Evolutionary conservation across 148 eudicot species (phyloP).

Genomic region (Silene latifolia): DNA sequence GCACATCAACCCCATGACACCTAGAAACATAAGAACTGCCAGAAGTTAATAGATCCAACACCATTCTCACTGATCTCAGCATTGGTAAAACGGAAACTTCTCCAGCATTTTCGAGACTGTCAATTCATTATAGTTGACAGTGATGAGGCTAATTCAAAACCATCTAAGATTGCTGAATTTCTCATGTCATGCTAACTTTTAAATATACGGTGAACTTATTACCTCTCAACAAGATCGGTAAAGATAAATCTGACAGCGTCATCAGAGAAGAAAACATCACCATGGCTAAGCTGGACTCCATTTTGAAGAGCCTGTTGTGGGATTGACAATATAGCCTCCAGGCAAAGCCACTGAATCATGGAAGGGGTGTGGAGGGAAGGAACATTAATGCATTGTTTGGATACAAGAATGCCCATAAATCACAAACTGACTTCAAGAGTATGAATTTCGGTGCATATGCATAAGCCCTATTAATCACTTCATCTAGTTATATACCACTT

Average conservation of each 20-base stretch:
- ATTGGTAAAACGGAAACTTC: conserved; percentile 80
- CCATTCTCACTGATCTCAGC: conserved; percentile 78
- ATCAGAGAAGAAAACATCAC: conserved; percentile 50
- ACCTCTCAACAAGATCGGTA: conserved; percentile 87
- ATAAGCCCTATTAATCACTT: background rate
- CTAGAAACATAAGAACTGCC: conserved; percentile 41
- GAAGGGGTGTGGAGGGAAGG: background rate
- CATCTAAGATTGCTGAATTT: background rate
- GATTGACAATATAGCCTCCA: conserved; percentile 68
- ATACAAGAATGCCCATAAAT: background rate
- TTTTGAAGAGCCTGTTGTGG: conserved; percentile 48
- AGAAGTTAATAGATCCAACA: conserved; percentile 59
- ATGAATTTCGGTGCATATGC: background rate
- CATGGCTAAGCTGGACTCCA: conserved; percentile 36
- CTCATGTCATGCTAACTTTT: background rate
- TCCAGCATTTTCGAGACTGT: conserved; percentile 96
- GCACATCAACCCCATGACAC: conserved; percentile 46
- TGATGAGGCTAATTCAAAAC: background rate
- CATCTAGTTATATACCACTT: background rate
- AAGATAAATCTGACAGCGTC: conserved; percentile 43
- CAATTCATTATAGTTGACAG: conserved; percentile 20
- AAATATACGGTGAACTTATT: conserved; percentile 19
- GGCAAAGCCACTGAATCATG: conserved; percentile 69
- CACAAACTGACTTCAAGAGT: background rate
- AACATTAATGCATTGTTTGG: background rate